These are phyloP conservation scores for Trypanosoma melophagium DNA, from an alignment of 208 protist genomes.

Conservation along the genomic window DNA sequence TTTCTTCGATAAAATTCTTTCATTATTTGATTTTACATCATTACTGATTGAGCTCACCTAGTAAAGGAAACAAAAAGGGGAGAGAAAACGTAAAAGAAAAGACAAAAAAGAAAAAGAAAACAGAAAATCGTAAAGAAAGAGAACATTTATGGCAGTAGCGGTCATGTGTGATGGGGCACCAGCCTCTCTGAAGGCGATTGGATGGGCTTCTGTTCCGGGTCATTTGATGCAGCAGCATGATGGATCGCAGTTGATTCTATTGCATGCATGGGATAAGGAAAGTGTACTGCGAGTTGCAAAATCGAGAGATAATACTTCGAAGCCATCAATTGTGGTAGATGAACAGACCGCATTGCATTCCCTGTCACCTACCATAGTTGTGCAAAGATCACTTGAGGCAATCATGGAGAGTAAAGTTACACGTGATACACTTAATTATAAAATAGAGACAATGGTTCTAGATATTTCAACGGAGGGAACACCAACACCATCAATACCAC, in stretches of 20 bases:
- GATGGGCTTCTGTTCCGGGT: conserved; percentile 59
- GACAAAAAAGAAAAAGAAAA: neutral
- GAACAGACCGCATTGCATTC: neutral
- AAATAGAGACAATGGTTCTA: conserved; percentile 49
- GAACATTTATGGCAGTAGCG: conserved; percentile 27
- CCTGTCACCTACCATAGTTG: conserved; percentile 31
- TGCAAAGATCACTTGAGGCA: conserved; percentile 35
- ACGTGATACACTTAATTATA: conserved; percentile 70
- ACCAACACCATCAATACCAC: neutral
- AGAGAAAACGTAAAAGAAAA: neutral
- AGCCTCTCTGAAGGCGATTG: conserved; percentile 59
- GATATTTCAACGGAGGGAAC: neutral
- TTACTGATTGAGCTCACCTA: neutral
- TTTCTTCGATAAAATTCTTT: too few species aligned
- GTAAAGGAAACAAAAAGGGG: neutral
- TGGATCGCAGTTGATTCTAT: conserved; percentile 56
- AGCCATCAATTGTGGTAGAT: conserved; percentile 2
- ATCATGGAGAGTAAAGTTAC: conserved; percentile 66
- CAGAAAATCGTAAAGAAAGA: neutral
- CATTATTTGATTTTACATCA: too few species aligned
- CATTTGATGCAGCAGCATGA: conserved; percentile 40
- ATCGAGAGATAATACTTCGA: conserved; percentile 9
- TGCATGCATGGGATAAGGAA: conserved; percentile 63
- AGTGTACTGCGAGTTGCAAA: neutral
- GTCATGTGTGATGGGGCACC: conserved; percentile 81